Evolutionary conservation across 441 rosid genomes (phyloP), one percentile per base, ranked within the genome.

Genomic region (Erodium trifolium): DNA sequence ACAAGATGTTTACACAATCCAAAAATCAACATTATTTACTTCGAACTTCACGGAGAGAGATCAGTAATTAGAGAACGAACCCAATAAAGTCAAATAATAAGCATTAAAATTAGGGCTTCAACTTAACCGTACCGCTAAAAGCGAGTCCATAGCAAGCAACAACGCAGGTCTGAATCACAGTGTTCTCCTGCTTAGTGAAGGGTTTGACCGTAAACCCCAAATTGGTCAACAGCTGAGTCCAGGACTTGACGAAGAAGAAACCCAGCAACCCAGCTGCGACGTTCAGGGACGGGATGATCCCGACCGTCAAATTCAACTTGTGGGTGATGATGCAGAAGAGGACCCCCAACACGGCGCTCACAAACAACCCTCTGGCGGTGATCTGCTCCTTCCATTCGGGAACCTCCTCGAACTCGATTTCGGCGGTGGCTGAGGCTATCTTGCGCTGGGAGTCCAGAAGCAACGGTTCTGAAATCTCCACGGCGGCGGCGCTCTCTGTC

Each of bases 61-160:
- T 23, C 27, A 43, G 12, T 8, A 8, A 43, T 43, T 9, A 43
- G 49, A 43, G 49, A 43, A 2, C 11, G 2, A 43, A 43, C 7
- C 49, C 49, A 8, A 8, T 8, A 43, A 43, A 43, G 1, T 8
- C 8, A 8, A 43, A 43, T 11, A 6, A 41, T 41, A 41, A 6
- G 0, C 47, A 41, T 41, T 0, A 5, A 9, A 41, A 41, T 41
- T 41, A 41, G 12, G 47, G 9, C 4, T 41, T 43, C 12, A 43
- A 43, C 49, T 43, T 8, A 9, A 43, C 49, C 49, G 29, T 80
- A 88, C 97, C 94, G 73, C 94, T 92, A 67, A 82, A 89, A 45
- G 96, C 94, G 68, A 92, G 96, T 81, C 94, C 96, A 17, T 92
- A 92, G 77, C 97, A 89, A 37, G 96, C 97, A 14, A 92, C 97